A percentile compares a stretch with the other conserved stretches of the same genome.
Conservation (phyloP, 2,329 filamentous ascomycete species). For the Colletotrichum liaoningense region DNA sequence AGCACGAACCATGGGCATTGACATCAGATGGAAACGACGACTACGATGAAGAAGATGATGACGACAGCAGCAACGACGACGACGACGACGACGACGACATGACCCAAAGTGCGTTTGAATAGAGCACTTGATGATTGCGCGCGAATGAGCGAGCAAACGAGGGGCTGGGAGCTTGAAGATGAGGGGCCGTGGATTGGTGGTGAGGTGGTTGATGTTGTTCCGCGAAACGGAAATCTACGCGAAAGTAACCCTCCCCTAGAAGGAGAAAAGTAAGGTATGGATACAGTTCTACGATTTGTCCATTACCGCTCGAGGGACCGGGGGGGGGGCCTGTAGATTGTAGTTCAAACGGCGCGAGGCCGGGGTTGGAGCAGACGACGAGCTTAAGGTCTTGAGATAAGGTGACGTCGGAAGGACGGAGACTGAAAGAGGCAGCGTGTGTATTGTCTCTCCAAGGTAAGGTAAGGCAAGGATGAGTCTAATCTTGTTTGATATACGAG, state of each 20-base stretch:
- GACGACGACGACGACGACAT: neutral
- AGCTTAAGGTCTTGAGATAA: neutral
- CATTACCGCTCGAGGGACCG: neutral
- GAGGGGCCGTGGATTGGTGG: neutral
- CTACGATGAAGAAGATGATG: neutral
- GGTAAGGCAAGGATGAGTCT: too few relatives aligned
- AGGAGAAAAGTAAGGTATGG: neutral
- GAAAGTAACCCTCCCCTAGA: neutral
- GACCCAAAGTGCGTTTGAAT: neutral
- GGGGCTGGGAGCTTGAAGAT: neutral
- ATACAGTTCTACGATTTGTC: neutral
- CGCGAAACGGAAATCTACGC: too few relatives aligned
- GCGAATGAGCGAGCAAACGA: neutral
- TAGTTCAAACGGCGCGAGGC: constrained; percentile 1
- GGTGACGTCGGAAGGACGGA: neutral
- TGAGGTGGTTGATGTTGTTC: neutral
- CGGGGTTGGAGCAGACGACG: neutral
- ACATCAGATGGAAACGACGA: constrained; percentile 1
- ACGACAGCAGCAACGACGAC: neutral
- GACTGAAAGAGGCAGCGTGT: too few relatives aligned
- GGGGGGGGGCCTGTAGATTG: neutral
- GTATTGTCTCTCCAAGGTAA: too few relatives aligned
- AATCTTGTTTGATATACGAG: neutral
- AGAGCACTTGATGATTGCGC: neutral
- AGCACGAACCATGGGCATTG: constrained; percentile 20